Conservation (phyloP, 257 asterid species). For the Ligustrum vulgare region DNA sequence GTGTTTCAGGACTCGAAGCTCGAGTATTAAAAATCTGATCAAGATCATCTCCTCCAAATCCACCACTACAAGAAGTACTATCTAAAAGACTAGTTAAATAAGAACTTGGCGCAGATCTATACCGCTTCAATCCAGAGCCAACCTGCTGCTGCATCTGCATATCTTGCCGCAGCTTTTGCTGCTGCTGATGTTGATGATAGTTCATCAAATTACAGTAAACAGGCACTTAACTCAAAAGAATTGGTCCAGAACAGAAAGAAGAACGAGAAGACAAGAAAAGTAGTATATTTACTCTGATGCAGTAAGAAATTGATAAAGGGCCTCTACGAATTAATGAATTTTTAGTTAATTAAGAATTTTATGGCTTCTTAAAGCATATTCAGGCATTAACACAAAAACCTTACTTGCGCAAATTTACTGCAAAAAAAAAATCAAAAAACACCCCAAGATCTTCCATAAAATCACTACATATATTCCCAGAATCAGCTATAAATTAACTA, state of each 20-base stretch:
- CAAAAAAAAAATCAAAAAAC: too few species aligned
- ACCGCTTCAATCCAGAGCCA: constrained; percentile 60
- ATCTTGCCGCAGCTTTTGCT: constrained; percentile 23
- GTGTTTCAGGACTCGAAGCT: constrained; percentile 47
- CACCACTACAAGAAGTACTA: constrained; percentile 33
- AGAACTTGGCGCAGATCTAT: constrained; percentile 85
- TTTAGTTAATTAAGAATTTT: not conserved
- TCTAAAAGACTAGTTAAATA: constrained; percentile 49
- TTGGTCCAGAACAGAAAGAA: not conserved
- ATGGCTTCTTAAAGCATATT: not conserved
- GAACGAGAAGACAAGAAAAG: not conserved
- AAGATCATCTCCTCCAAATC: constrained; percentile 55
- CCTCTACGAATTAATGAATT: constrained; percentile 4
- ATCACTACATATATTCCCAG: not conserved
- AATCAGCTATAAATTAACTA: not conserved
- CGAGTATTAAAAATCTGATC: constrained; percentile 53
- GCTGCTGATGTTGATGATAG: constrained; percentile 14
- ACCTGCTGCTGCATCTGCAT: constrained; percentile 33
- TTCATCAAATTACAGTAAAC: constrained; percentile 25
- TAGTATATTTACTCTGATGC: not conserved
- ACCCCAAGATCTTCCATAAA: not conserved
- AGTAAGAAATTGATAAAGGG: not conserved
- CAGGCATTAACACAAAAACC: not conserved
- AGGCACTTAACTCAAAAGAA: not conserved
- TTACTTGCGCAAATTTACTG: not conserved